These are phyloP conservation scores for Phaeoacremonium minimum DNA, from an alignment of 2,329 filamentous ascomycete species.

Conservation along the genomic window DNA sequence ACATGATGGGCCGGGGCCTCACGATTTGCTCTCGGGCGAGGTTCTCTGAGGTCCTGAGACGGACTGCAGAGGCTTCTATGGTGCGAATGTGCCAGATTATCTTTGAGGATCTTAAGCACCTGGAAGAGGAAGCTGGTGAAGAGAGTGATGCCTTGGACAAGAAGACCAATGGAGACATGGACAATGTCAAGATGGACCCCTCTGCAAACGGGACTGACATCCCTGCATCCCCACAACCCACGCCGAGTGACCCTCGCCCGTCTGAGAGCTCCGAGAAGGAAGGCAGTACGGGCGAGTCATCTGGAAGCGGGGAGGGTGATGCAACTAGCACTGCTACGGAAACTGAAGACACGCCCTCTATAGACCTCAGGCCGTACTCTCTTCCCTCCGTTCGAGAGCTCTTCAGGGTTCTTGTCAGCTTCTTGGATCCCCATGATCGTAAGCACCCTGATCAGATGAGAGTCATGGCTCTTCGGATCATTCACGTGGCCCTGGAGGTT, in stretches of 20 bases:
- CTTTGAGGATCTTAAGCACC: conserved; percentile 84
- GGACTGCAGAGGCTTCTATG: conserved; percentile 95
- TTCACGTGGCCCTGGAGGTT: conserved; percentile 94
- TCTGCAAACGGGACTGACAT: conserved; percentile 55
- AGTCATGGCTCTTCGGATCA: conserved; percentile 94
- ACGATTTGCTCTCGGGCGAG: conserved; percentile 95
- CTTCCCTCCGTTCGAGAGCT: conserved; percentile 91
- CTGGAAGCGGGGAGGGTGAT: conserved; percentile 13
- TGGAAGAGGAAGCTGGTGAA: conserved; percentile 72
- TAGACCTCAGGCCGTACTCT: conserved; percentile 80
- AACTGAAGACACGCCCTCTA: conserved; percentile 28
- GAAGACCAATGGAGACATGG: conserved; percentile 63
- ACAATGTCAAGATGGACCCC: conserved; percentile 80
- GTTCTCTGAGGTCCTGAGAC: conserved; percentile 82
- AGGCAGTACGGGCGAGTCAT: conserved; percentile 18
- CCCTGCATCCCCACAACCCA: conserved; percentile 10
- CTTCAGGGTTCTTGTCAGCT: conserved; percentile 88
- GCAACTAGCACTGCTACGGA: conserved; percentile 8
- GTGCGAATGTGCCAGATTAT: conserved; percentile 99
- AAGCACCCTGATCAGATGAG: conserved; percentile 93
- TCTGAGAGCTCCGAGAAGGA: conserved; percentile 38
- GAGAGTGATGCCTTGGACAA: conserved; percentile 63
- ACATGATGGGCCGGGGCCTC: conserved; percentile 98
- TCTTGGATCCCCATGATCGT: conserved; percentile 87
- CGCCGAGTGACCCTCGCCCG: conserved; percentile 17